Percentiles rank a stretch among this genome's conserved stretches.
These are phyloP conservation scores for Coemansia sp. DNA, from an alignment of 192 early-diverging fungal genomes.

Conservation along the genomic window DNA sequence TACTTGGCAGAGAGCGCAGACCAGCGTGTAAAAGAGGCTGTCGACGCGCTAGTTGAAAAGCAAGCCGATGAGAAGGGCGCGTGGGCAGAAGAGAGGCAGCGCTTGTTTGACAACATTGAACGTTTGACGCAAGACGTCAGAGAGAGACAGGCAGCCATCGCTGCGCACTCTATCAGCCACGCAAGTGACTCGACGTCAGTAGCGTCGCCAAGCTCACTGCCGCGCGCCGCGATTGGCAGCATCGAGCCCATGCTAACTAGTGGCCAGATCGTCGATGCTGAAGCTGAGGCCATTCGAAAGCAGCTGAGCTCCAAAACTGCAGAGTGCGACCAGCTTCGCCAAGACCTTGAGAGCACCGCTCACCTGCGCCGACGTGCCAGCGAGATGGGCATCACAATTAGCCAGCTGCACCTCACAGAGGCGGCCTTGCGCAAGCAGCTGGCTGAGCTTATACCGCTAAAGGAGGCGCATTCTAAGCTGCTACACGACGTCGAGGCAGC, in stretches of 20 bases:
- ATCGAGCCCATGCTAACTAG: constrained; percentile 21
- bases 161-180: background rate
- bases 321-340: constrained; percentile 5
- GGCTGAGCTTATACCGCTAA: constrained; percentile 7
- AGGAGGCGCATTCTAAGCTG: constrained; percentile 3
- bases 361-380: background rate
- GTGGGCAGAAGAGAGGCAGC: constrained; percentile 46
- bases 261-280: background rate
- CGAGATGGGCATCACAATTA: background rate
- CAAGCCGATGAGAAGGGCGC: constrained; percentile 17
- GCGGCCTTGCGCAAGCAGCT: constrained; percentile 19
- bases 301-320: constrained; percentile 8
- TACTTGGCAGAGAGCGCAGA: constrained; percentile 33
- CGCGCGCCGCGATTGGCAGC: constrained; percentile 17
- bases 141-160: constrained; percentile 11
- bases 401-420: constrained; percentile 4
- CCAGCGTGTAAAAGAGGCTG: constrained; percentile 35
- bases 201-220: background rate
- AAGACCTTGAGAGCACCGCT: background rate
- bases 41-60: constrained; percentile 16
- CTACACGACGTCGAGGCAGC: constrained; percentile 5
- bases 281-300: background rate
- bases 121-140: constrained; percentile 33
- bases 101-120: constrained; percentile 46
- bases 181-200: background rate